These are phyloP conservation scores for Aspergillus nidulans DNA, from an alignment of 495 filamentous ascomycete species.

Conservation along the genomic window DNA sequence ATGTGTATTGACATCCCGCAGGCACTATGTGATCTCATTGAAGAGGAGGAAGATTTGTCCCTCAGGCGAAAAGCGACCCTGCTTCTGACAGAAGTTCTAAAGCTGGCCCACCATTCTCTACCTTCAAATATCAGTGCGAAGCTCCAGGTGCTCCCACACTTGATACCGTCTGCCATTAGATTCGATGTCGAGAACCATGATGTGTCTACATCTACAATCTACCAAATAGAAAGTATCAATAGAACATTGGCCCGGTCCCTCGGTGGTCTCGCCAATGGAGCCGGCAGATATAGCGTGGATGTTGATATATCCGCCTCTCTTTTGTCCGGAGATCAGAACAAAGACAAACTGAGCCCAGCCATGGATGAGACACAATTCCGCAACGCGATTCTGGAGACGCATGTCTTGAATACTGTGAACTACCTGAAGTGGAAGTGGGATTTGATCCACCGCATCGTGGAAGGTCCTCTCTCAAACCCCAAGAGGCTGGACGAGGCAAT, in stretches of 20 bases:
- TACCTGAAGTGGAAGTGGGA: slow-evolving; percentile 97
- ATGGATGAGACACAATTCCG: slow-evolving; percentile 90
- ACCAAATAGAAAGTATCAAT: slow-evolving; percentile 96
- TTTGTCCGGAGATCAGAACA: slow-evolving; percentile 57
- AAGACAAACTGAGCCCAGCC: slow-evolving; percentile 63
- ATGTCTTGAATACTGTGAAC: slow-evolving; percentile 78
- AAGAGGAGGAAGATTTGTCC: slow-evolving; percentile 67
- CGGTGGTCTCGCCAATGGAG: slow-evolving; percentile 30
- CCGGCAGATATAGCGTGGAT: slow-evolving; percentile 42
- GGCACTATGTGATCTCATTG: slow-evolving; percentile 58
- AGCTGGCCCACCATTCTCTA: slow-evolving; percentile 78
- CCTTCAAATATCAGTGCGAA: slow-evolving; percentile 72
- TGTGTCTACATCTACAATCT: slow-evolving; percentile 78
- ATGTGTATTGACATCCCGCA: slow-evolving; percentile 26
- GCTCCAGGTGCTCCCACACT: slow-evolving; percentile 77
- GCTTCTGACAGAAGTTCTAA: slow-evolving; percentile 83
- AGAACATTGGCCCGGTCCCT: slow-evolving; percentile 82
- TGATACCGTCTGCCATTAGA: slow-evolving; percentile 70
- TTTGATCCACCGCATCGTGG: slow-evolving; percentile 80
- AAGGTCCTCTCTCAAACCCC: slow-evolving; percentile 86
- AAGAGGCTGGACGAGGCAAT: slow-evolving; percentile 93
- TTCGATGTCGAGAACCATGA: slow-evolving; percentile 69
- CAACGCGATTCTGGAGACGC: slow-evolving; percentile 77
- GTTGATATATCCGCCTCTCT: slow-evolving; percentile 40
- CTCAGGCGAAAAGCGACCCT: slow-evolving; percentile 86